Percentiles rank a stretch among this genome's conserved stretches.
Conservation (phyloP, 2,329 filamentous ascomycete species). For the Hysterium pulicare region DNA sequence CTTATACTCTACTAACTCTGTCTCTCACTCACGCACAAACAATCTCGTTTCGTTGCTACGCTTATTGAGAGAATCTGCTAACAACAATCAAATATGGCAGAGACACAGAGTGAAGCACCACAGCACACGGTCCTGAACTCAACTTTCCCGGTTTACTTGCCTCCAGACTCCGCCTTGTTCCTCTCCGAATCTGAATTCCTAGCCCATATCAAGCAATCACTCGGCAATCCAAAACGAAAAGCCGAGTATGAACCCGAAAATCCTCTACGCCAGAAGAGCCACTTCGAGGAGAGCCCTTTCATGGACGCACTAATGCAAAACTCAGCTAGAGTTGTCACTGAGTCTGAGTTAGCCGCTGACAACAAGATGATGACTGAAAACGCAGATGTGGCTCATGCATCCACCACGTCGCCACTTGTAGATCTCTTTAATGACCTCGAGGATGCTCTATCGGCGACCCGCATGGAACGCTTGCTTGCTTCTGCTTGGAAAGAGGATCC, state of each 20-base stretch:
- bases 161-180: constrained; percentile 14
- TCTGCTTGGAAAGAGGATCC: constrained; percentile 51
- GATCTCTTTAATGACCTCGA: constrained; percentile 56
- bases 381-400: constrained; percentile 47
- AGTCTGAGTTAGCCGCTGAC: constrained; percentile 16
- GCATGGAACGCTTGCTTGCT: constrained; percentile 44
- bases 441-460: constrained; percentile 35
- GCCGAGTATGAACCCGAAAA: too few relatives aligned
- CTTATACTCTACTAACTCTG: too few relatives aligned
- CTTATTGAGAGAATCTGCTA: too few relatives aligned
- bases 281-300: too few relatives aligned
- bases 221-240: not conserved
- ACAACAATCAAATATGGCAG: too few relatives aligned
- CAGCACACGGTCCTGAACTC: constrained; percentile 21
- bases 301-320: constrained; percentile 18
- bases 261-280: too few relatives aligned
- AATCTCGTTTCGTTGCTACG: too few relatives aligned
- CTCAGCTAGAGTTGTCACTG: constrained; percentile 10
- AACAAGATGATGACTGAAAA: constrained; percentile 55
- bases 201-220: constrained; percentile 5
- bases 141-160: constrained; percentile 21
- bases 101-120: too few relatives aligned
- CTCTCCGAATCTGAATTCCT: constrained; percentile 20
- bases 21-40: too few relatives aligned
- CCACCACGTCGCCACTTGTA: constrained; percentile 47